phyloP scores from a whole-genome alignment of 148 eudicot species.

The Agrostemma githago region DNA sequence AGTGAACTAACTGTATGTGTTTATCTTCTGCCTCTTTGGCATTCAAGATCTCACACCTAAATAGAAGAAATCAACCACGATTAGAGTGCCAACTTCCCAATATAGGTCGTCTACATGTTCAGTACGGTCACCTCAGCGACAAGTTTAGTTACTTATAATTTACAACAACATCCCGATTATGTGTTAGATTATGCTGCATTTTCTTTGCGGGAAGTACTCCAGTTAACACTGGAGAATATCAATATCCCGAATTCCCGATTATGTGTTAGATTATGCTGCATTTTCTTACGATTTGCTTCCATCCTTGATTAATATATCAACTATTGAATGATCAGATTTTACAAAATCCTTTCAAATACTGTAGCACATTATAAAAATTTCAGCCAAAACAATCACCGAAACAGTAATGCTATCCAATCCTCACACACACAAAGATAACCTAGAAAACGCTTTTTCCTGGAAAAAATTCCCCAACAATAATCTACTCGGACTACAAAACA shows the following conservation, averaged over 20 bases:
- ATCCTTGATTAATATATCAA: too few relatives aligned
- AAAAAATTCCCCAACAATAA: too few relatives aligned
- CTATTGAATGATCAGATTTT: too few relatives aligned
- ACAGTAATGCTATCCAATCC: too few relatives aligned
- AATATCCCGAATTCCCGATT: neutral
- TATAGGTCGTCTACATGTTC: neutral
- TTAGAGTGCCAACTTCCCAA: neutral
- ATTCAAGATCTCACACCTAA: conserved; percentile 68
- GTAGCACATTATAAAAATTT: too few relatives aligned
- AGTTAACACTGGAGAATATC: neutral
- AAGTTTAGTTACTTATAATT: neutral
- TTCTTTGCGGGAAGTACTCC: neutral
- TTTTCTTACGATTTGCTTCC: neutral
- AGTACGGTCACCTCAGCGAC: neutral
- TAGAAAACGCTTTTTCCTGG: too few relatives aligned
- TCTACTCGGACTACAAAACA: too few relatives aligned
- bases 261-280: neutral
- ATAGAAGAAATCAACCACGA: conserved; percentile 9
- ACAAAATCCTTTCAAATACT: too few relatives aligned
- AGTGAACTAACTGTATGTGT: conserved; percentile 70
- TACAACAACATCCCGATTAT: neutral
- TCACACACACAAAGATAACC: too few relatives aligned
- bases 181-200: neutral
- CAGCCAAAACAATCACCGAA: too few relatives aligned
- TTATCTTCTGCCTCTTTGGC: conserved; percentile 74